Evolutionary conservation across 1,284 basidiomycete species (phyloP).

Genomic region (Porodaedalea pini): DNA sequence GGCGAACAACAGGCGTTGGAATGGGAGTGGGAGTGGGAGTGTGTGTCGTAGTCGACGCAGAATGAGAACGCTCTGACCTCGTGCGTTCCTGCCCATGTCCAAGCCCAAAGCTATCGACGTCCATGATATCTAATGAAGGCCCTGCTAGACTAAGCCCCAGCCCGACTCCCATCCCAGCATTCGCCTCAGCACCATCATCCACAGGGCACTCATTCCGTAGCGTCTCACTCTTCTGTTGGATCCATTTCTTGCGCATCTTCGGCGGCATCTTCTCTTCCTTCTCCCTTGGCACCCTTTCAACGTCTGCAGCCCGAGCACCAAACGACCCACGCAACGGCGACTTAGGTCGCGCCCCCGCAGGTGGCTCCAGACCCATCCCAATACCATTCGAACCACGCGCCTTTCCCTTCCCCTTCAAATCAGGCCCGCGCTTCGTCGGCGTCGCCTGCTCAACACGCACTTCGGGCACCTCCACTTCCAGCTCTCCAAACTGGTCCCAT

Average conservation of each 20-base stretch:
- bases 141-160: conserved; percentile 24
- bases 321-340: conserved; percentile 13
- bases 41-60: not conserved
- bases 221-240: conserved; percentile 31
- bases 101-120: conserved; percentile 24
- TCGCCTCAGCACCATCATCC: conserved; percentile 15
- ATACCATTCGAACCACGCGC: not conserved
- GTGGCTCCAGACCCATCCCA: not conserved
- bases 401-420: conserved; percentile 16
- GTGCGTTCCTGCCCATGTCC: not conserved
- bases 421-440: conserved; percentile 22
- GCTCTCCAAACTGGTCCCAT: conserved; percentile 9
- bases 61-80: not conserved
- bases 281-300: conserved; percentile 22
- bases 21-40: not conserved
- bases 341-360: not conserved
- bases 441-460: conserved; percentile 5
- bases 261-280: conserved; percentile 53
- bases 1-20: no score
- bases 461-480: conserved; percentile 1
- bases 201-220: not conserved
- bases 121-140: conserved; percentile 26
- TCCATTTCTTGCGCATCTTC: conserved; percentile 59
- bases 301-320: not conserved
- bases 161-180: conserved; percentile 20